Evolutionary conservation across 1,139 yeast species (phyloP).

Genomic region (Geotrichum carabidarum): DNA sequence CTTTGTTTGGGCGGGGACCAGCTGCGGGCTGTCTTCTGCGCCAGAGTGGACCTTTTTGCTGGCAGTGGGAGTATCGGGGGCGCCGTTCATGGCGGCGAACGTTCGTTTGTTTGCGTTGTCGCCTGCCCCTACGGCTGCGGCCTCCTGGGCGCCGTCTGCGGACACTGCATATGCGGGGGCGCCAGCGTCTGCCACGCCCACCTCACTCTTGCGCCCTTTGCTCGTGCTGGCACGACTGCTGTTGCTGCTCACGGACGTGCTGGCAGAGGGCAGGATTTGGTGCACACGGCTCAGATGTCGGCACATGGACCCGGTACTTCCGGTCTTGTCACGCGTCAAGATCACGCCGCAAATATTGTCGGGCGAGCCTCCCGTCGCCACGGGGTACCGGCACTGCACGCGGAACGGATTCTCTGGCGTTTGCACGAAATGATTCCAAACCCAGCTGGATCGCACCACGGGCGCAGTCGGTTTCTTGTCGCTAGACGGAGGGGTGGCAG

Average conservation of each 20-base stretch:
- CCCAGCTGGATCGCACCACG: conserved; percentile 20
- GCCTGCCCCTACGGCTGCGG: background rate
- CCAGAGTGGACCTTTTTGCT: background rate
- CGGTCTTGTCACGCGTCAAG: conserved; percentile 21
- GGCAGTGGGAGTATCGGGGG: background rate
- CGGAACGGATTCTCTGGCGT: conserved; percentile 20
- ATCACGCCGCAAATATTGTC: conserved; percentile 19
- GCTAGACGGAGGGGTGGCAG: background rate
- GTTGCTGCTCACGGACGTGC: conserved; percentile 1
- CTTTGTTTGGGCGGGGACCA: background rate
- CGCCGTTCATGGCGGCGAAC: conserved; percentile 18
- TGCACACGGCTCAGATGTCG: conserved; percentile 20
- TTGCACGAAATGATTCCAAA: conserved; percentile 20
- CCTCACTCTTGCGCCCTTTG: conserved; percentile 7
- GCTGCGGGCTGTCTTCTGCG: background rate
- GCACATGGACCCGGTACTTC: conserved; percentile 22
- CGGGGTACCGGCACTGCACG: conserved; percentile 19
- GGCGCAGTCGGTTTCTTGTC: conserved; percentile 11
- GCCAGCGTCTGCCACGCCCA: background rate
- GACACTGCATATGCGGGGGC: conserved; percentile 4
- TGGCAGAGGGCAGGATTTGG: conserved; percentile 12
- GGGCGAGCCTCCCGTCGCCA: conserved; percentile 5
- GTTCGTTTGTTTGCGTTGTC: conserved; percentile 7
- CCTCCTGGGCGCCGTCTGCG: background rate
- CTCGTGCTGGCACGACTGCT: background rate